These are phyloP conservation scores for Teunomyces gatunensis DNA, from an alignment of 805 yeast genomes.

Conservation along the genomic window DNA sequence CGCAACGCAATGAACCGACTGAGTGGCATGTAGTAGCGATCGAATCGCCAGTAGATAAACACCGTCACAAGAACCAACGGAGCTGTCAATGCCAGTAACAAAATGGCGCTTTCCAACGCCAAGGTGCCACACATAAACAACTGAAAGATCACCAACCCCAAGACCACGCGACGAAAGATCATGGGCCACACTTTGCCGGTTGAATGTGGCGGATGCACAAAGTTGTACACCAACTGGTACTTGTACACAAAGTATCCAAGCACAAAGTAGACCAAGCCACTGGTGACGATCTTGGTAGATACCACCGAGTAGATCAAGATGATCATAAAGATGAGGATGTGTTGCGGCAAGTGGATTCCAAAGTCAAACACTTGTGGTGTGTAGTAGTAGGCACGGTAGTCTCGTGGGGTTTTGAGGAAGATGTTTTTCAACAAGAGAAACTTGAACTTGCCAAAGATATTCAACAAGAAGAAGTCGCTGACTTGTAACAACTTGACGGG, in stretches of 20 bases:
- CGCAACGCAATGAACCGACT: constrained; percentile 56
- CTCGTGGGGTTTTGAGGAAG: constrained; percentile 48
- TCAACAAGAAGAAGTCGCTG: constrained; percentile 50
- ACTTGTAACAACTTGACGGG: constrained; percentile 55
- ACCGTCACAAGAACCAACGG: constrained; percentile 50
- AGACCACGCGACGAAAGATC: constrained; percentile 52
- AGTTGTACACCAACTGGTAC: constrained; percentile 58
- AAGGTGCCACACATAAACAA: constrained; percentile 64
- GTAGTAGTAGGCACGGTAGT: constrained; percentile 49
- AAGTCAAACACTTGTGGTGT: constrained; percentile 61
- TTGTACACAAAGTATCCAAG: constrained; percentile 60
- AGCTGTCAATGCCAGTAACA: constrained; percentile 45
- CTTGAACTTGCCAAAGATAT: constrained; percentile 32
- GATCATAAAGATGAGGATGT: constrained; percentile 55
- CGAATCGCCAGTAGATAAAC: constrained; percentile 48
- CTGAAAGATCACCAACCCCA: constrained; percentile 56
- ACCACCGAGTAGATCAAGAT: constrained; percentile 60
- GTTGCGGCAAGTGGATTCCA: constrained; percentile 62
- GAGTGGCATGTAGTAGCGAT: constrained; percentile 53
- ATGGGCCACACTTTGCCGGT: constrained; percentile 70
- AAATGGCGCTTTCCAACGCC: constrained; percentile 56
- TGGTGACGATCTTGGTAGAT: constrained; percentile 56
- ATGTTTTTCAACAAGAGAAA: constrained; percentile 35
- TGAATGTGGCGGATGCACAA: constrained; percentile 63
- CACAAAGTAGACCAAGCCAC: constrained; percentile 55